Evolutionary conservation across 208 protist genomes (phyloP), one percentile per base, ranked within the genome.

Genomic region (Leishmania gerbilli): DNA sequence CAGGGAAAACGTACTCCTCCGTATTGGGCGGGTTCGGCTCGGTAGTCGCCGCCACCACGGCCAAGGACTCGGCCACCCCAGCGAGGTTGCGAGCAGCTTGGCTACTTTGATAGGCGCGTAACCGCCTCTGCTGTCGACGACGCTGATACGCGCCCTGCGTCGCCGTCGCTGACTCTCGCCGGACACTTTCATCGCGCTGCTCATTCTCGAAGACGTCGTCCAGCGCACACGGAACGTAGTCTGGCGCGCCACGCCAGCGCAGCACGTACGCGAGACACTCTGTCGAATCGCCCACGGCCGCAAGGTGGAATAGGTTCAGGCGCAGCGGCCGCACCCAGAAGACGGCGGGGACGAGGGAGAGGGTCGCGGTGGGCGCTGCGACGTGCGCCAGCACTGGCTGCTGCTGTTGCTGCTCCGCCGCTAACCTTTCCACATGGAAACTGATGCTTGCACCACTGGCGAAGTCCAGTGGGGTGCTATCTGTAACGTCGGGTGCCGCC

Each of bases 211-310:
- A 67, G 34, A 77, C 74, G 24, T 82, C 77, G 71, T 79, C 62
- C 11, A 86, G 78, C 11, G 62, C 82, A 11, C 79, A 82, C 3
- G 84, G 79, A 34, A 88, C 67, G 78, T 83, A 87, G 80, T 91
- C 88, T 13, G 88, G 88, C 27, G 79, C 84, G 34, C 82, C 84
- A 47, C 84, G 74, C 72, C 78, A 85, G 31, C 80, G 71, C 79
- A 89, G 79, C 69, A 87, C 76, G 80, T 87, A 85, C 53, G 88
- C 88, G 45, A 86, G 77, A 19, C 84, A 85, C 76, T 91, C 88
- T 1, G 82, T 87, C 8, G 88, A 91, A 79, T 91, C 79, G 53
- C 88, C 88, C 9, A 91, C 62, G 27, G 88, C 88, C 27, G 83
- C 80, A 1, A 85, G 85, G 81, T 91, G 88, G 53, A 91, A 91